Evolutionary conservation across 2,329 filamentous ascomycete genomes (phyloP).

Genomic region (Cladosporium sp.): DNA sequence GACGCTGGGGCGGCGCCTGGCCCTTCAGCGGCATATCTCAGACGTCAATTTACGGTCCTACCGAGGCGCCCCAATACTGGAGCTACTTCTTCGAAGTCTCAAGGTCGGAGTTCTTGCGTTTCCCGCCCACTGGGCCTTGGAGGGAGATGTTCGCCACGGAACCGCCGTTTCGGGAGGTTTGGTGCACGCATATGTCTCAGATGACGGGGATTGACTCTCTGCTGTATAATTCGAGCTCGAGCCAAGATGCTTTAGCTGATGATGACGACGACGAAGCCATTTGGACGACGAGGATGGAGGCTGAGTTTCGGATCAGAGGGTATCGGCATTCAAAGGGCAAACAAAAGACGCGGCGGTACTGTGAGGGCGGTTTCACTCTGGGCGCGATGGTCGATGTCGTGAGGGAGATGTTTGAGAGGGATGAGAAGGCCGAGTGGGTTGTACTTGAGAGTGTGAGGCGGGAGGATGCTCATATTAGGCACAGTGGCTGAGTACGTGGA

Average conservation of each 20-base stretch:
- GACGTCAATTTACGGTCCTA: not conserved
- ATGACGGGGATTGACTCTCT: not conserved
- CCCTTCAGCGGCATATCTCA: not conserved
- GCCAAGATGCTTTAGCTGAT: not conserved
- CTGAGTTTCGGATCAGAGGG: not conserved
- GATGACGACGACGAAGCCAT: not conserved
- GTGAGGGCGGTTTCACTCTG: not conserved
- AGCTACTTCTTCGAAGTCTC: slow-evolving; percentile 3
- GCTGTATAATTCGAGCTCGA: not conserved
- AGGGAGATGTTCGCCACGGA: not conserved
- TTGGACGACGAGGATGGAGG: slow-evolving; percentile 6
- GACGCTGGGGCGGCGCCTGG: not conserved
- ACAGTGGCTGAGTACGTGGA: not conserved
- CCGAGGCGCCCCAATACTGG: not conserved
- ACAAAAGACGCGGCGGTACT: not conserved
- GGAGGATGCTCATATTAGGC: not conserved
- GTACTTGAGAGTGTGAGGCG: not conserved
- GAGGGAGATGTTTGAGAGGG: not conserved
- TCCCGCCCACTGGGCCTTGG: not conserved
- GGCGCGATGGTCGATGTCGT: not conserved
- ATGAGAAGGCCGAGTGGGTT: not conserved
- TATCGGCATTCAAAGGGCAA: slow-evolving; percentile 4
- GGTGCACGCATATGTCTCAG: not conserved
- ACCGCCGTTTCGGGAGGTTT: not conserved
- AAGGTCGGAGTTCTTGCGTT: not conserved